phyloP scores from a whole-genome alignment of 768 basidiomycete genomes.

The Boletus huronensis region DNA sequence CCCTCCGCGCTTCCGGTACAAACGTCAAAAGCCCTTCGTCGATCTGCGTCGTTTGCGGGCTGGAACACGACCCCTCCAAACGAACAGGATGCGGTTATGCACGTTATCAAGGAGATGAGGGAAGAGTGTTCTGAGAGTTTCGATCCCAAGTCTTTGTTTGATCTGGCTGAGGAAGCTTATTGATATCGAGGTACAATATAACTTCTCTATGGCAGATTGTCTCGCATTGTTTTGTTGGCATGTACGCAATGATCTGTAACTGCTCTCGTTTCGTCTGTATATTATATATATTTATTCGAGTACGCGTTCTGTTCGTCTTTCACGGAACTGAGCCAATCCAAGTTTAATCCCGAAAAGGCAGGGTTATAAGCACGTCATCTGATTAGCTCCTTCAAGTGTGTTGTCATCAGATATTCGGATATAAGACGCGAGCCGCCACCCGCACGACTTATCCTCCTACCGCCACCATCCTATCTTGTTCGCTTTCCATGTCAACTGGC shows the following conservation, averaged over 20 bases:
- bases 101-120: slow-evolving; percentile 20
- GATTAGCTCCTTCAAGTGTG: neutral
- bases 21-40: slow-evolving; percentile 17
- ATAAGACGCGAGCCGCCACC: slow-evolving; percentile 5
- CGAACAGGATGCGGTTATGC: slow-evolving; percentile 11
- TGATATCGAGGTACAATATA: neutral
- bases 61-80: neutral
- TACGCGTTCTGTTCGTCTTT: neutral
- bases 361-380: neutral
- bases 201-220: neutral
- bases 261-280: neutral
- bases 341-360: slow-evolving; percentile 2
- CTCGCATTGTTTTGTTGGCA: neutral
- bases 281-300: neutral
- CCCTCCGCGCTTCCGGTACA: neutral
- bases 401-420: neutral
- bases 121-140: slow-evolving; percentile 14
- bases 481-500: slow-evolving; percentile 26
- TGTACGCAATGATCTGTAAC: neutral
- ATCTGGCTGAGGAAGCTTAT: slow-evolving; percentile 5
- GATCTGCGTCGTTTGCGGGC: slow-evolving; percentile 26
- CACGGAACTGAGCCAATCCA: too few relatives aligned
- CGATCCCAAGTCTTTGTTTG: slow-evolving; percentile 17
- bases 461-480: slow-evolving; percentile 9
- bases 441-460: slow-evolving; percentile 6